Base-by-base conservation (phyloP, 1,284 basidiomycete species). In the Papiliotrema nemorosa region DNA sequence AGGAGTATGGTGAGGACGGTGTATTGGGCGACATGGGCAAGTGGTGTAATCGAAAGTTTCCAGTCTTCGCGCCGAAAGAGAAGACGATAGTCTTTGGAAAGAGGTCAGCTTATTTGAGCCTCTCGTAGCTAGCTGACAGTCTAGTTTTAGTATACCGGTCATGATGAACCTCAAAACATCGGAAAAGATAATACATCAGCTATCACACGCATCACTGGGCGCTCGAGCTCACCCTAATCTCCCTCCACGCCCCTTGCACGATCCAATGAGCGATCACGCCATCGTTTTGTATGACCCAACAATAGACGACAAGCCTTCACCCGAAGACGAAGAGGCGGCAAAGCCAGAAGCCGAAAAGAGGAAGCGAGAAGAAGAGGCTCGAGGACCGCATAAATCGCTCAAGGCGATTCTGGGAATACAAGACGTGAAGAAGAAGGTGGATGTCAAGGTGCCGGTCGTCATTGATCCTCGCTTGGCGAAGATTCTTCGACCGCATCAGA, bases 241-340 rank as follows among this genome's bases (percentile, higher is more conserved):
- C 50, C 83, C 90, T 40, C 96, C 94, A 5, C 81, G 94, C 12
- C 94, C 94, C 2, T 77, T 97, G 14, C 87, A 94, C 66, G 92
- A 99, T 70, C 96, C 93, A 0, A 94, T 99, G 88, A 85, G 87
- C 49, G 93, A 97, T 66, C 92, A 96, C 70, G 92, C 96, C 0
- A 94, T 99, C 57, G 96, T 99, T 0, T 77, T 97, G 3, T 99
- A 91, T 70, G 94, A 99, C 66, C 94, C 94, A 0, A 98, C 94
- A 0, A 84, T 96, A 41, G 93, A 99, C 67, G 86, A 88, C 66
- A 78, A 85, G 62, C 91, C 94, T 64, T 90, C 88, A 0, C 87
- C 90, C 54, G 87, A 89, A 64, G 69, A 68, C 22, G 53, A 60
- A 6, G 60, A 61, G 18, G 58, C 57, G 9, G 65, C 61, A 42